Evolutionary conservation across 208 protist genomes (phyloP).

Genomic region (Crithidia acanthocephali): DNA sequence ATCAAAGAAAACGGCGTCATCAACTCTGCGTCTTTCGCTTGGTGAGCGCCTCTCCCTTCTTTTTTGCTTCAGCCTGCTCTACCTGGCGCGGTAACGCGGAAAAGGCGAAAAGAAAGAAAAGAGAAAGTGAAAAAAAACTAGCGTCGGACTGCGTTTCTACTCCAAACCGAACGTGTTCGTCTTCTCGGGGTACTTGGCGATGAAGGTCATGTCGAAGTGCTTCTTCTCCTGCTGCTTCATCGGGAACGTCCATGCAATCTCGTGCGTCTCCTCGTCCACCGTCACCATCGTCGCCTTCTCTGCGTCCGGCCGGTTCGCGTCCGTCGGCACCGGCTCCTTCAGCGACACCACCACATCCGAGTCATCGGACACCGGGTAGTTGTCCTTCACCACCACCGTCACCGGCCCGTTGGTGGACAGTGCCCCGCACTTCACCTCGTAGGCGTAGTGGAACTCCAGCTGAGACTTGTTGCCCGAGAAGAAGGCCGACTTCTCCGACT

Average conservation of each 20-base stretch:
- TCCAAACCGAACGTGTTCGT: constrained; percentile 35
- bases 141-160: not conserved
- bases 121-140: constrained; percentile 22
- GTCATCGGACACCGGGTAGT: constrained; percentile 53
- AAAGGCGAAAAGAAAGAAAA: not conserved
- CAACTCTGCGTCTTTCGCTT: too few species aligned
- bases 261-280: constrained; percentile 43
- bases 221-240: constrained; percentile 33
- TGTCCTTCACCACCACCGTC: constrained; percentile 57
- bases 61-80: too few species aligned
- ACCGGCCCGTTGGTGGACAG: constrained; percentile 20
- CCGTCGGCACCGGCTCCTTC: constrained; percentile 24
- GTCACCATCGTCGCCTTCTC: constrained; percentile 24
- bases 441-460: constrained; percentile 32
- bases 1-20: too few species aligned
- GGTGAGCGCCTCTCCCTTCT: too few species aligned
- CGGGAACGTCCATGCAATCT: constrained; percentile 47
- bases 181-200: constrained; percentile 31
- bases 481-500: constrained; percentile 30
- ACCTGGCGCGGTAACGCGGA: too few species aligned
- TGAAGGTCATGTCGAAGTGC: constrained; percentile 45
- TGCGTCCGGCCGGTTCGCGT: not conserved
- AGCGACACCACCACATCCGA: constrained; percentile 42
- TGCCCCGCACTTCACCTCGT: constrained; percentile 28
- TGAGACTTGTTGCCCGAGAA: constrained; percentile 29